Evolutionary conservation across 129 eudicot genomes (phyloP), one percentile per base, ranked within the genome.

Genomic region (Centaurea solstitialis): DNA sequence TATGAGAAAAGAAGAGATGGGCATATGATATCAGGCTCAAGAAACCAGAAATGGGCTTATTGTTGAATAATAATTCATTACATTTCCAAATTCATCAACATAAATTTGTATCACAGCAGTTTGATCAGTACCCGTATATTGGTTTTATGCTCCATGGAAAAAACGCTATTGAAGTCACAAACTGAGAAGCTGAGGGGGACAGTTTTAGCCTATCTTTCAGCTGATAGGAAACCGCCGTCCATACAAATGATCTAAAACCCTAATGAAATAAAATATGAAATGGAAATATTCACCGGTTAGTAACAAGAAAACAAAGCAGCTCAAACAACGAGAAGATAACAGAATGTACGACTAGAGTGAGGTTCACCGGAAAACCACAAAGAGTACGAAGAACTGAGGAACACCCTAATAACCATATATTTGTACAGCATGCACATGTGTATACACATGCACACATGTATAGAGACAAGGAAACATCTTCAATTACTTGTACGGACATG

Each of bases 131-230:
- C 99, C 99, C 99, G 45, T 94, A 94, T 83, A 94, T 79, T 72
- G 99, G 99, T 76, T 94, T 94, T 84, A 94, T 89, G 89, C 97
- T 94, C 99, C 99, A 94, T 23, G 99, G 99, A 68, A 94, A 92
- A 84, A 94, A 92, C 35, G 93, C 91, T 80, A 94, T 81, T 70
- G 99, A 92, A 76, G 93, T 82, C 82, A 90, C 99, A 78, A 94
- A 94, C 78, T 94, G 99, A n/a, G 99, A 94, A 45, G 96, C 97
- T 43, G 99, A 94, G 66, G 99, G 99, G 6, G 99, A 89, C 70
- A 92, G 79, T 78, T 92, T 85, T 24, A 94, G 93, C 78, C 88
- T 79, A 86, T 94, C 99, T 88, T 94, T 94, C 79, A 94, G 88
- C 88, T 88, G 97, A 82, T 92, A 94, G 9, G 97, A 92, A 87